Conservation (phyloP, 2,329 filamentous ascomycete genomes). For the Colletotrichum agaves region DNA sequence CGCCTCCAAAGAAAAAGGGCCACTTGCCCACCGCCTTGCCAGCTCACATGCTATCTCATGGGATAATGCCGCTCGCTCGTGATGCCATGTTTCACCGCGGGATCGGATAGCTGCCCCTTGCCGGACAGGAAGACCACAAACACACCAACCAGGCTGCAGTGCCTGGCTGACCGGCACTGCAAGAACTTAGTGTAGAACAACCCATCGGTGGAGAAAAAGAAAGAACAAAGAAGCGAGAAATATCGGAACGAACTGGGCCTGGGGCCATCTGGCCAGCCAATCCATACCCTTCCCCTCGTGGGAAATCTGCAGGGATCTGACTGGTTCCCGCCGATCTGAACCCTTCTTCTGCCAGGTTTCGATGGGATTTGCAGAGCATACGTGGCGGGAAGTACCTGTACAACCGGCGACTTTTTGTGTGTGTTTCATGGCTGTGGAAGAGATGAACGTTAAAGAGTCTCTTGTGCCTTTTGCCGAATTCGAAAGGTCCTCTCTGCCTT, state of each 20-base stretch:
- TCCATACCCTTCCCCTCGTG: slow-evolving; percentile 17
- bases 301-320: slow-evolving; percentile 34
- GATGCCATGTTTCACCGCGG: slow-evolving; percentile 12
- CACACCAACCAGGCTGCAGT: not conserved
- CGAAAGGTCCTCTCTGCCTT: not conserved
- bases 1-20: no score
- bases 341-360: slow-evolving; percentile 19
- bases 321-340: slow-evolving; percentile 33
- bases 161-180: not conserved
- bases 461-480: no score
- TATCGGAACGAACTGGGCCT: slow-evolving; percentile 10
- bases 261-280: no score
- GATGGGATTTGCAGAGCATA: not conserved
- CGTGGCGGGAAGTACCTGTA: slow-evolving; percentile 6
- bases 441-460: not conserved
- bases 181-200: not conserved
- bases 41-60: slow-evolving; percentile 20
- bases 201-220: not conserved
- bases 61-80: slow-evolving; percentile 15
- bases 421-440: not conserved
- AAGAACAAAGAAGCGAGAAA: no score
- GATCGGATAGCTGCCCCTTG: not conserved
- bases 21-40: not conserved
- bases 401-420: not conserved
- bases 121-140: not conserved